Conservation (phyloP, 2,329 filamentous ascomycete species). For the Pseudopithomyces chartarum region DNA sequence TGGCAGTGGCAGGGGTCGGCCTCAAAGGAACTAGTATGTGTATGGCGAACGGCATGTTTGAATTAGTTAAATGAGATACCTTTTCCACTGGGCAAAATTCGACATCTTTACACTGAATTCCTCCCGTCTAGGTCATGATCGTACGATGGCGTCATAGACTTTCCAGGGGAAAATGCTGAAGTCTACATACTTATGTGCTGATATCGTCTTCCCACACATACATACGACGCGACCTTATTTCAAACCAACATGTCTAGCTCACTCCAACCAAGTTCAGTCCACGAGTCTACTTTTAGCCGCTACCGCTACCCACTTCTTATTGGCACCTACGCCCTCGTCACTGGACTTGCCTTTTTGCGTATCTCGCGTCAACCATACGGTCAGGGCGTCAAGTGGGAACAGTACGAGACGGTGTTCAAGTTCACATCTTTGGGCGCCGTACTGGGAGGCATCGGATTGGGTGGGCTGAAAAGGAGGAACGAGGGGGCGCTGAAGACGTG, state of each 20-base stretch:
- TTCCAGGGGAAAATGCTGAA: background rate
- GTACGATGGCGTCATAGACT: background rate
- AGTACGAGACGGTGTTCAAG: slow-evolving; percentile 47
- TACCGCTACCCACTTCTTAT: slow-evolving; percentile 40
- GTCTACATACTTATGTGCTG: no score
- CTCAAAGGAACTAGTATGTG: background rate
- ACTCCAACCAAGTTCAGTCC: no score
- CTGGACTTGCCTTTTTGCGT: slow-evolving; percentile 39
- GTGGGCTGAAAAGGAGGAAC: background rate
- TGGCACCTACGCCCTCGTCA: slow-evolving; percentile 32
- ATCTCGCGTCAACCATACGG: slow-evolving; percentile 42
- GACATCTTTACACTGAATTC: background rate
- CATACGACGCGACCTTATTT: background rate
- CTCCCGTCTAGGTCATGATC: background rate
- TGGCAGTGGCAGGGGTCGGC: no score
- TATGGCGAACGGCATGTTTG: background rate
- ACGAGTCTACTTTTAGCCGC: background rate
- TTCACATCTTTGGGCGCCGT: slow-evolving; percentile 37
- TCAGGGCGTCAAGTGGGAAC: slow-evolving; percentile 38
- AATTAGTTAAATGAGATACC: background rate
- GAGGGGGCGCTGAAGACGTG: background rate
- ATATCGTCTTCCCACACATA: no score
- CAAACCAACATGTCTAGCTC: background rate
- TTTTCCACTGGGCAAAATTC: background rate
- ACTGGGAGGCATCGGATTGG: slow-evolving; percentile 29